Percentiles rank a stretch among this genome's conserved stretches.
phyloP scores from a whole-genome alignment of 805 yeast species.

The Schizosaccharomyces lindneri region DNA sequence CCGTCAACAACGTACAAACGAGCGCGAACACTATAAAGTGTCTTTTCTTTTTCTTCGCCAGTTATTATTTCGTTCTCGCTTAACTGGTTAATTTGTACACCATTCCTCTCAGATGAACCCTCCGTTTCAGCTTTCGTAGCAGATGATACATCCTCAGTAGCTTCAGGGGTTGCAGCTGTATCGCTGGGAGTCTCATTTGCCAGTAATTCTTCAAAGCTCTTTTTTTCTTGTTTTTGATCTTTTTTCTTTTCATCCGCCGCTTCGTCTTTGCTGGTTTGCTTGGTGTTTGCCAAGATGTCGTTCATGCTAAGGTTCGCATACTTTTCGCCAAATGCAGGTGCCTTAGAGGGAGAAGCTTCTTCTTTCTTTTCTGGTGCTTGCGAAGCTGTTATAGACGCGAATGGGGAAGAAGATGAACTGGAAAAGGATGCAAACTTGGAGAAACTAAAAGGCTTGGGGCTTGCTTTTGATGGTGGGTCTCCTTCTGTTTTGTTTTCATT shows the following conservation, averaged over 20 bases:
- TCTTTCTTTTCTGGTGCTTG: neutral
- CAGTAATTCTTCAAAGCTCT: neutral
- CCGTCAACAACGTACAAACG: neutral
- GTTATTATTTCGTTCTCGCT: neutral
- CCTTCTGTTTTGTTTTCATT: neutral
- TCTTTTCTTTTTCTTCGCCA: conserved; percentile 2
- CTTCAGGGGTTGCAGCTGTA: neutral
- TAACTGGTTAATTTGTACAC: neutral
- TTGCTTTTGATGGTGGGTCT: neutral
- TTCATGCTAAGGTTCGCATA: no score
- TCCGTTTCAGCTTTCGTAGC: neutral
- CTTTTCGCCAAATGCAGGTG: neutral
- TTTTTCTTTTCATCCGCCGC: neutral
- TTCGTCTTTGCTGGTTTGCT: neutral
- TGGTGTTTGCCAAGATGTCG: no score
- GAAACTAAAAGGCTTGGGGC: neutral
- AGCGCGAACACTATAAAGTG: neutral
- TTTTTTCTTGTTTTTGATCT: neutral
- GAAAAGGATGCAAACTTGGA: neutral
- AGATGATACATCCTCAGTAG: neutral
- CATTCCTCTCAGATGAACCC: neutral
- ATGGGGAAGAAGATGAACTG: neutral
- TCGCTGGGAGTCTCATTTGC: neutral
- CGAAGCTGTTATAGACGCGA: neutral
- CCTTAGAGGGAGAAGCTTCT: neutral